Evolutionary conservation across 352 stramenopile genomes (phyloP), one percentile per base, ranked within the genome.

Genomic region (Phytophthora litchii): DNA sequence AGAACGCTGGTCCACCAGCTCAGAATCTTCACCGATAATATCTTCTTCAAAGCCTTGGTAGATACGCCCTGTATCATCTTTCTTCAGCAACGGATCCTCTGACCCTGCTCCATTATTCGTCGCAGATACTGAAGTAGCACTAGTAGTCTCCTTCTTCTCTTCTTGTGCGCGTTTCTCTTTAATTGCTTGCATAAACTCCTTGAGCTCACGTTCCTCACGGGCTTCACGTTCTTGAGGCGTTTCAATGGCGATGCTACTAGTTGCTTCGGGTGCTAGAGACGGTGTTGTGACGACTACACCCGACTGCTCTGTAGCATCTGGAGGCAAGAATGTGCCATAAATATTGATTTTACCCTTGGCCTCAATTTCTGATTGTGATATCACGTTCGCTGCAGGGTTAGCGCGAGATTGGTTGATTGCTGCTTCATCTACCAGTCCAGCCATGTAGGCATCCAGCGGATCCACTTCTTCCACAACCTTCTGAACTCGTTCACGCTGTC

Each of bases 11-110:
- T 94, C 87, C 5, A 91, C 70, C 23, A 91, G 58, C 17, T 77
- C 76, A 1, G 78, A 83, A 47, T 92, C 80, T 83, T 96, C 89
- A 38, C 80, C 75, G 35, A 95, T 88, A 45, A 81, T 70, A 66
- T 96, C 83, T 86, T 95, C 81, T 74, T 92, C 82, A 32, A 90
- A 80, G 11, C 89, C 81, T 74, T 93, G 80, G 44, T 92, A 95
- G 23, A 95, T 92, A 3, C 83, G 67, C 25, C 87, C 84, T 11
- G 85, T 95, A 14, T 87, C 77, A 11, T 68, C 54, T 45, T 95
- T 89, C 46, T 82, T 88, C 8, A 48, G 13, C 34, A 60, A 58
- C 1, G 46, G 44, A n/a, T 59, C 43, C 31, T 44, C 41, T 49
- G 12, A 32, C 8, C 45, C 34, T 13, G 31, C 42, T 29, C 40